phyloP scores from a whole-genome alignment of 2,329 filamentous ascomycete genomes.

The Cryphonectria naterciae region DNA sequence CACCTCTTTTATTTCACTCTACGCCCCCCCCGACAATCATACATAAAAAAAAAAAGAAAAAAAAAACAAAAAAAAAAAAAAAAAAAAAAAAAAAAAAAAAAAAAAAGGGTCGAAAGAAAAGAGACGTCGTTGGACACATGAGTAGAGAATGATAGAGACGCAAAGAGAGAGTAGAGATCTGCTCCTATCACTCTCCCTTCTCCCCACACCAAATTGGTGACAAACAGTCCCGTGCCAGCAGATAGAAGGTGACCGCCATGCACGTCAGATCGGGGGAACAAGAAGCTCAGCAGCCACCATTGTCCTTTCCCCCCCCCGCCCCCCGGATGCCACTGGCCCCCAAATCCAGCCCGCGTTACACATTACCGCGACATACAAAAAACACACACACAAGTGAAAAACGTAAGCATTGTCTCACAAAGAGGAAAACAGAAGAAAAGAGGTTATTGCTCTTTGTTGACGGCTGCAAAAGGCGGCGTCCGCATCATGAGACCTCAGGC shows the following conservation, averaged over 20 bases:
- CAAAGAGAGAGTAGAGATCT: neutral
- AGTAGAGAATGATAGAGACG: no score
- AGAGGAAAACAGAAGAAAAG: neutral
- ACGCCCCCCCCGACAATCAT: no score
- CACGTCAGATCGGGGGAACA: slow-evolving; percentile 19
- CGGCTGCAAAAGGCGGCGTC: neutral
- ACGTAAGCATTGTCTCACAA: neutral
- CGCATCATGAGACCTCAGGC: neutral
- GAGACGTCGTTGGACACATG: no score
- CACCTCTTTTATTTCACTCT: no score
- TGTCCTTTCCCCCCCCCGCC: no score
- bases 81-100: no score
- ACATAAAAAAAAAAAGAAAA: no score
- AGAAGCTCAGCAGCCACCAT: neutral
- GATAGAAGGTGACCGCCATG: slow-evolving; percentile 1
- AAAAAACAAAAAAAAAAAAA: no score
- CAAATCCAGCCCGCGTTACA: neutral
- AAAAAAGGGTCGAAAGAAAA: no score
- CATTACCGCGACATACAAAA: neutral
- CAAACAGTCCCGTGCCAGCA: neutral
- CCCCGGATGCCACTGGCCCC: neutral
- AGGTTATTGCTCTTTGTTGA: neutral
- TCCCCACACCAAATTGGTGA: neutral
- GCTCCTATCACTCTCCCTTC: neutral
- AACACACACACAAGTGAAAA: neutral